These are phyloP conservation scores for Chloris gayana DNA, from an alignment of 176 grass and related monocot species.

Conservation along the genomic window DNA sequence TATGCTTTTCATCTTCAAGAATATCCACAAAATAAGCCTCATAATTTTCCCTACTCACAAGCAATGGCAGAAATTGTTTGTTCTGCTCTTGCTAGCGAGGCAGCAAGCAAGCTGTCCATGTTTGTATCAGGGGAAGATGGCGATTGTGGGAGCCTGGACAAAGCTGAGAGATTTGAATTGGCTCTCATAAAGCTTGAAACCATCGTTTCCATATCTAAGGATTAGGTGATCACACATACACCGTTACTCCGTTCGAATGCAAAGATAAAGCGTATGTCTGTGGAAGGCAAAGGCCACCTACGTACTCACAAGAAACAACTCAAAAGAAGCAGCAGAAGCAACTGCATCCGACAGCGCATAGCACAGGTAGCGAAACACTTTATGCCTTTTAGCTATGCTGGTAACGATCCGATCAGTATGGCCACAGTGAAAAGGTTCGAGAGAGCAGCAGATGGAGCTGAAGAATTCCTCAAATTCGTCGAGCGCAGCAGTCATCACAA, in stretches of 20 bases:
- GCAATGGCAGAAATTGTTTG: constrained; percentile 18
- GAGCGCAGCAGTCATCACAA: neutral
- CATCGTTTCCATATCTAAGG: constrained; percentile 6
- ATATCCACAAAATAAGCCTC: neutral
- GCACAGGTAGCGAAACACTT: constrained; percentile 5
- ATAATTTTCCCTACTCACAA: neutral
- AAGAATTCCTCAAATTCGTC: constrained; percentile 17
- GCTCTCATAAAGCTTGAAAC: constrained; percentile 14
- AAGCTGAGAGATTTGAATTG: constrained; percentile 8
- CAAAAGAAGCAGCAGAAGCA: neutral
- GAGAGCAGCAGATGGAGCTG: neutral
- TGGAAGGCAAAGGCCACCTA: constrained; percentile 17
- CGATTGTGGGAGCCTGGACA: neutral
- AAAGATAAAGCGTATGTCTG: constrained; percentile 25
- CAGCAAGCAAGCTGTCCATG: neutral
- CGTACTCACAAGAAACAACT: neutral
- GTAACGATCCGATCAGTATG: neutral
- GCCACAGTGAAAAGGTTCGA: constrained; percentile 14
- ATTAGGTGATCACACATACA: neutral
- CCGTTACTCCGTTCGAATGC: constrained; percentile 11
- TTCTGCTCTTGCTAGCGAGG: constrained; percentile 4
- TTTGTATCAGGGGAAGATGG: neutral
- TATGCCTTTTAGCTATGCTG: neutral
- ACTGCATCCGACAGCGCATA: constrained; percentile 3
- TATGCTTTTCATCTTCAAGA: neutral